Percentiles rank a stretch among this genome's conserved stretches.
Conservation (phyloP, 1,284 basidiomycete species). For the Cutaneotrichosporon arboriforme region DNA sequence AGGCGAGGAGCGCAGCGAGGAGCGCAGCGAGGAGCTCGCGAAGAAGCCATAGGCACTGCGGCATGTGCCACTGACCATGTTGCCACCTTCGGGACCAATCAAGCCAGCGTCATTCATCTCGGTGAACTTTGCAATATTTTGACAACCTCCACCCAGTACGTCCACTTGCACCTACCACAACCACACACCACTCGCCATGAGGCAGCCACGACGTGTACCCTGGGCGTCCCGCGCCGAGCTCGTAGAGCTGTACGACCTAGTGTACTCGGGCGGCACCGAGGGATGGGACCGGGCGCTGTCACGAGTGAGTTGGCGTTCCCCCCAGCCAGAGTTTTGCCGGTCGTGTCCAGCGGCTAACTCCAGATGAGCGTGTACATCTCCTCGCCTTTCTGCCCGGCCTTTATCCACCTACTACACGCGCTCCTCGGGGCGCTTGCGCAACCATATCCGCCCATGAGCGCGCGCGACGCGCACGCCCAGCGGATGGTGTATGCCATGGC, state of each 20-base stretch:
- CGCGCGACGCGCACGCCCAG: constrained; percentile 54
- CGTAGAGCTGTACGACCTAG: constrained; percentile 71
- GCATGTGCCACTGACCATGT: too few species aligned
- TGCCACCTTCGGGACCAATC: too few species aligned
- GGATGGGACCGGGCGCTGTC: constrained; percentile 60
- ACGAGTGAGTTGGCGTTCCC: constrained; percentile 54
- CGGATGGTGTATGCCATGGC: constrained; percentile 63
- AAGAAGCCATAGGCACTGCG: too few species aligned
- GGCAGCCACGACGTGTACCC: constrained; percentile 72
- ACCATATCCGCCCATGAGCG: constrained; percentile 52
- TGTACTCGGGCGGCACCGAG: constrained; percentile 66
- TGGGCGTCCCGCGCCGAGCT: constrained; percentile 72
- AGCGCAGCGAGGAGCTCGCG: too few species aligned
- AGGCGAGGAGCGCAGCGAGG: too few species aligned
- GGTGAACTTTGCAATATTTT: too few species aligned
- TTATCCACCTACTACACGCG: constrained; percentile 54
- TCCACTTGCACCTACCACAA: too few species aligned
- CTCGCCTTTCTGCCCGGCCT: constrained; percentile 68
- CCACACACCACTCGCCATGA: constrained; percentile 53
- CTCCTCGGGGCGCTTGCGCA: constrained; percentile 61
- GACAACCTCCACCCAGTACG: too few species aligned
- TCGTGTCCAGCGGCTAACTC: constrained; percentile 4
- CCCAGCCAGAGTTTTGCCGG: background rate
- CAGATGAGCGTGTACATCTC: constrained; percentile 64
- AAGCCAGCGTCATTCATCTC: too few species aligned